Evolutionary conservation across 2,329 filamentous ascomycete species (phyloP).

Genomic region (Cytospora leucostoma): DNA sequence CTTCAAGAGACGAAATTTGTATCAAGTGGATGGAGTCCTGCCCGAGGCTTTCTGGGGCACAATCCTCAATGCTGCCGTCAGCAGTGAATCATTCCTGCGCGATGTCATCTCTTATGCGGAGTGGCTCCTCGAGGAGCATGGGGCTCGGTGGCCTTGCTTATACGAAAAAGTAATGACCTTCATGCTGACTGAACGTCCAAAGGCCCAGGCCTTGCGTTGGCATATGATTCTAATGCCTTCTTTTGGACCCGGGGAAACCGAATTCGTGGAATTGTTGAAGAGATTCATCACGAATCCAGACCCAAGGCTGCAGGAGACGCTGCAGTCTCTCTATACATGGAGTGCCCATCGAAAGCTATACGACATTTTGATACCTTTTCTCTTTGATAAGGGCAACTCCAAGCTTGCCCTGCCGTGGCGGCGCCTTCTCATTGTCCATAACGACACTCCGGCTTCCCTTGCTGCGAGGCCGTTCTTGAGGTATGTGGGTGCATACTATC

Average conservation of each 20-base stretch:
- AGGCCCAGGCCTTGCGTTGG: conserved; percentile 47
- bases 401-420: conserved; percentile 52
- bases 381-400: conserved; percentile 51
- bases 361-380: conserved; percentile 52
- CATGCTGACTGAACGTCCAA: conserved; percentile 44
- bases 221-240: conserved; percentile 47
- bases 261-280: conserved; percentile 45
- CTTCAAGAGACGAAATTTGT: conserved; percentile 30
- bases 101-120: conserved; percentile 44
- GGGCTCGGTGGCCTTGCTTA: conserved; percentile 51
- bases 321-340: conserved; percentile 49
- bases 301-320: conserved; percentile 40
- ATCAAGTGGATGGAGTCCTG: conserved; percentile 31
- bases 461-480: conserved; percentile 50
- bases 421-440: conserved; percentile 40
- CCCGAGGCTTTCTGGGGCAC: conserved; percentile 36
- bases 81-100: conserved; percentile 37
- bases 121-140: conserved; percentile 43
- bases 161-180: conserved; percentile 50
- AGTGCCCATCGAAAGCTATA: conserved; percentile 49
- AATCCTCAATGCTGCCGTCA: conserved; percentile 39
- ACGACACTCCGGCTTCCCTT: conserved; percentile 45
- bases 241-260: conserved; percentile 45
- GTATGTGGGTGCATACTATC: conserved; percentile 50
- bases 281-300: conserved; percentile 43